These are phyloP conservation scores for Pleurotus eryngii DNA, from an alignment of 768 basidiomycete species.

Conservation along the genomic window DNA sequence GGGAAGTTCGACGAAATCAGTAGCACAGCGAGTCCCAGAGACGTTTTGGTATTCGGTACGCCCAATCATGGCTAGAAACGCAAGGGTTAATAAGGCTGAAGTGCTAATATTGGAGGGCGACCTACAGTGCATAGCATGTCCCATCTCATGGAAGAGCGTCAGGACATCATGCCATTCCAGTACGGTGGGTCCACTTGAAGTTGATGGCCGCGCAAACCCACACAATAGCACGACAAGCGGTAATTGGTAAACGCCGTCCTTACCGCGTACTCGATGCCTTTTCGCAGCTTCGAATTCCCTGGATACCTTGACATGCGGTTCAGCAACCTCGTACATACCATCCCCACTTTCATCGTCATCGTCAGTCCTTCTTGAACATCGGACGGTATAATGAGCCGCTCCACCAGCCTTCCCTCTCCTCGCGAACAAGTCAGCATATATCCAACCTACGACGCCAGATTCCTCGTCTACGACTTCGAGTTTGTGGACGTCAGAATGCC, in stretches of 20 bases:
- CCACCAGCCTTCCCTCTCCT: constrained; percentile 83
- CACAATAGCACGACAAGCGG: constrained; percentile 90
- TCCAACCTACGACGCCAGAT: constrained; percentile 85
- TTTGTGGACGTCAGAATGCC: constrained; percentile 87
- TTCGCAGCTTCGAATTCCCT: constrained; percentile 63
- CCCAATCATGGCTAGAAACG: constrained; percentile 86
- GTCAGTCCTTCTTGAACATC: constrained; percentile 89
- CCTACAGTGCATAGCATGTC: constrained; percentile 99
- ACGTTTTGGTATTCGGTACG: constrained; percentile 97
- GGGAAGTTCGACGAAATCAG: constrained; percentile 96
- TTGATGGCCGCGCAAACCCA: constrained; percentile 70
- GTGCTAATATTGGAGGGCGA: constrained; percentile 7
- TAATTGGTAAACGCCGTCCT: constrained; percentile 76
- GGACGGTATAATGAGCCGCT: constrained; percentile 96
- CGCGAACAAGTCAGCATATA: constrained; percentile 91
- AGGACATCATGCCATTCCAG: constrained; percentile 92
- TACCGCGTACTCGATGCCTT: constrained; percentile 53
- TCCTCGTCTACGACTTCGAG: constrained; percentile 91
- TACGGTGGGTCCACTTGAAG: constrained; percentile 61
- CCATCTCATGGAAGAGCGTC: constrained; percentile 98
- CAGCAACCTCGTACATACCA: constrained; percentile 33
- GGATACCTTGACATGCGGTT: constrained; percentile 44
- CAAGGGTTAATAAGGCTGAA: neutral
- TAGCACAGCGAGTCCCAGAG: constrained; percentile 94
- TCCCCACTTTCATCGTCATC: constrained; percentile 83